Conservation (phyloP, 2,329 filamentous ascomycete genomes). For the Escovopsis sp. region DNA sequence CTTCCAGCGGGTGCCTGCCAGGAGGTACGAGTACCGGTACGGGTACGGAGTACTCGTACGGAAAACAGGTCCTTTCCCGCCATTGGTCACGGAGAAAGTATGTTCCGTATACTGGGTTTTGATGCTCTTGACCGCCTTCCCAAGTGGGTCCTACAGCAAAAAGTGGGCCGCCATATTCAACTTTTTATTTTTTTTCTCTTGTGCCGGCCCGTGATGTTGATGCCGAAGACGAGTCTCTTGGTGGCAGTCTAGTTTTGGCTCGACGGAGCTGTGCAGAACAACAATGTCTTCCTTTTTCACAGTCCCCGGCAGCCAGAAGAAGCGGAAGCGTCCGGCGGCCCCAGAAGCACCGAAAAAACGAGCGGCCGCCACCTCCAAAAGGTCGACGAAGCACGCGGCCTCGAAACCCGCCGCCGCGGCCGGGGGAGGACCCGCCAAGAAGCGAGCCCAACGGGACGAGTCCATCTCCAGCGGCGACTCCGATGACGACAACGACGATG, state of each 20-base stretch:
- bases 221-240: too few species aligned
- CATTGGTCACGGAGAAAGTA: slow-evolving; percentile 19
- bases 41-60: slow-evolving; percentile 1
- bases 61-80: too few species aligned
- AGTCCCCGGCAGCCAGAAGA: slow-evolving; percentile 70
- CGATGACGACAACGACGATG: slow-evolving; percentile 52
- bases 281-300: slow-evolving; percentile 95
- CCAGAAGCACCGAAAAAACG: slow-evolving; percentile 45
- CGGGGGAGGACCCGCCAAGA: slow-evolving; percentile 16
- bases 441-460: slow-evolving; percentile 42
- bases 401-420: slow-evolving; percentile 22
- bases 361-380: slow-evolving; percentile 34
- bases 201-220: too few species aligned
- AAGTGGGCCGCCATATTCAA: slow-evolving; percentile 16
- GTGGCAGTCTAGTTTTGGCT: neutral
- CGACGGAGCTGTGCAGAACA: slow-evolving; percentile 5
- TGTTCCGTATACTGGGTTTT: slow-evolving; percentile 8
- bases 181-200: slow-evolving; percentile 30
- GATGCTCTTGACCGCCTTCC: slow-evolving; percentile 11
- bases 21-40: too few species aligned
- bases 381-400: slow-evolving; percentile 23
- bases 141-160: slow-evolving; percentile 10
- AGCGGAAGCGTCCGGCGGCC: slow-evolving; percentile 60
- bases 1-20: slow-evolving; percentile 10
- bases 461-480: slow-evolving; percentile 81